Percentiles rank a stretch among this genome's conserved stretches.
phyloP scores from a whole-genome alignment of 306 rosid genomes.

The Cyamopsis tetragonoloba region DNA sequence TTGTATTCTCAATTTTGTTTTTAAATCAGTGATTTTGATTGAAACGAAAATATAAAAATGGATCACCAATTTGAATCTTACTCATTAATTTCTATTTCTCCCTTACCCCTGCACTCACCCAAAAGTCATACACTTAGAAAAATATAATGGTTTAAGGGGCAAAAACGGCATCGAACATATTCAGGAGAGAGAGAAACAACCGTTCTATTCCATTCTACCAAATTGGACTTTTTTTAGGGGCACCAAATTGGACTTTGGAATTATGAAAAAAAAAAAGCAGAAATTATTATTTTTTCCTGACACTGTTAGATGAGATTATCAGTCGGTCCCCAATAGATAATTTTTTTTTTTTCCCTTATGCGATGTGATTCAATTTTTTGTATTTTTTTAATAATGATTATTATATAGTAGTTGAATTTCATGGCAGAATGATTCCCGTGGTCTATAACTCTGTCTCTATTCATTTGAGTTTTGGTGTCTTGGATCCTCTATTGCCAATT shows the following conservation, averaged over 20 bases:
- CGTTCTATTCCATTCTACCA: no score
- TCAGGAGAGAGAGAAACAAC: not conserved
- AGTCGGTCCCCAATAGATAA: no score
- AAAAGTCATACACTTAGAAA: not conserved
- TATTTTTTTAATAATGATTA: not conserved
- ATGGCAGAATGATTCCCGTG: constrained; percentile 19
- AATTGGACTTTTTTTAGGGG: no score
- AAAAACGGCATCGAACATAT: no score
- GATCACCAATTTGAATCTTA: not conserved
- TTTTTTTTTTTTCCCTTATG: not conserved
- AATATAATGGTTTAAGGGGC: no score
- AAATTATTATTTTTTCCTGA: not conserved
- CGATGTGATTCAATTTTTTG: not conserved
- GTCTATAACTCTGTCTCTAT: not conserved
- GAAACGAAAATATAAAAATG: not conserved
- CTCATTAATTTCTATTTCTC: not conserved
- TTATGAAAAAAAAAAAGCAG: not conserved
- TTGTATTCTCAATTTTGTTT: not conserved
- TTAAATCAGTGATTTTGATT: not conserved
- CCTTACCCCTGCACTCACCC: not conserved
- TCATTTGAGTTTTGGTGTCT: not conserved
- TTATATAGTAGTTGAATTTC: not conserved
- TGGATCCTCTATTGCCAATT: not conserved
- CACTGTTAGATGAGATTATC: no score
- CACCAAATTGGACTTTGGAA: not conserved